Conservation (phyloP, 768 basidiomycete genomes). For the Agaricus blazei region DNA sequence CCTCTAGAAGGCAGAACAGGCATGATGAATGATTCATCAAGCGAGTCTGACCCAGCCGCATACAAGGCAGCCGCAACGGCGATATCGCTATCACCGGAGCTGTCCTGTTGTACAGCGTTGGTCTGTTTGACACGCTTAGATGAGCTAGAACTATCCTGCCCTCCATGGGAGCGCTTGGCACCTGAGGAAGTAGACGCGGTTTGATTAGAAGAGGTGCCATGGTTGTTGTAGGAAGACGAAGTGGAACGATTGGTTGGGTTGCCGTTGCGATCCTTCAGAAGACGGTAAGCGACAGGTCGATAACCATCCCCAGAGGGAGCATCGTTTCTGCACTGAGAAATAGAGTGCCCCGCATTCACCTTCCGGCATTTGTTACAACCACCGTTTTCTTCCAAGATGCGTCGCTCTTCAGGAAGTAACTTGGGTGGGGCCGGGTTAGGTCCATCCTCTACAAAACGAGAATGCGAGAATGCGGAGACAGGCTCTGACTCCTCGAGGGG, state of each 20-base stretch:
- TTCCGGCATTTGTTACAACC: not conserved
- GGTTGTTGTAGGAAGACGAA: no score
- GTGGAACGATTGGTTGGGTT: no score
- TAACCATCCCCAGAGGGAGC: not conserved
- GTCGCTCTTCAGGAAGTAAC: not conserved
- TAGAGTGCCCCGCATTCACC: not conserved
- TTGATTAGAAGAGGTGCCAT: not conserved
- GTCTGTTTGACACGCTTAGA: not conserved
- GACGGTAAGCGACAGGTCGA: not conserved
- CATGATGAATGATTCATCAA: not conserved
- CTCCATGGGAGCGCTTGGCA: no score
- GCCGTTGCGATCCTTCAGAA: no score
- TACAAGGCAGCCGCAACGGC: not conserved
- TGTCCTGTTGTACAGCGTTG: not conserved
- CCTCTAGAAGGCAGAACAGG: no score
- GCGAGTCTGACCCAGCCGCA: not conserved
- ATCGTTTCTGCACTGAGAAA: not conserved
- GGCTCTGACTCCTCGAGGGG: no score
- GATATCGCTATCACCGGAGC: not conserved
- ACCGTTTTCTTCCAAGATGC: not conserved
- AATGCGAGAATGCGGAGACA: not conserved
- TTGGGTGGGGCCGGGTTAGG: not conserved
- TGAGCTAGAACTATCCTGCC: no score
- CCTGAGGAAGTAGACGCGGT: no score
- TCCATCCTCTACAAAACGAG: not conserved